Evolutionary conservation across 2,329 filamentous ascomycete genomes (phyloP), one percentile per base, ranked within the genome.

Genomic region (Dothiorella sarmentorum): DNA sequence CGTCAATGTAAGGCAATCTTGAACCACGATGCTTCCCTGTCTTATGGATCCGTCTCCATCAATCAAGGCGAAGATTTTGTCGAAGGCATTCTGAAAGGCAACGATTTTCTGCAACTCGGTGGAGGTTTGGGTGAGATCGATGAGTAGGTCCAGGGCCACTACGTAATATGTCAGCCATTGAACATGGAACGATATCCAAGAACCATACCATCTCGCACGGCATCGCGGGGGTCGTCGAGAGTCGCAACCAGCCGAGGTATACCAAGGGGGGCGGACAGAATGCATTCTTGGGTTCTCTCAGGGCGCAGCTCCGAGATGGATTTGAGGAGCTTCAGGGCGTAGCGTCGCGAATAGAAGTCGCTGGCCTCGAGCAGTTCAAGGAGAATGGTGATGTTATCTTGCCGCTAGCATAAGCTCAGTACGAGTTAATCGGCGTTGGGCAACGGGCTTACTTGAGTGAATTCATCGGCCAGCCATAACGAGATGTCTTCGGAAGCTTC

Each of bases 401-500:
- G 92, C 63, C 90, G 87, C 83, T 87, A 78, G 72, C 66, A 75
- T 77, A 72, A 74, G 73, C 77, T 85, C 78, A 84, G 80, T 72
- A 70, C 70, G 64, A 66, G 57, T 38, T 59, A 40, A 38, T 53
- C 63, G 62, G 62, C 44, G 59, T 35, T 51, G 59, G 6, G 56
- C n/a, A 52, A 44, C 15, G 59, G 40, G 69, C 75, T 64, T 78
- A 87, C 85, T 80, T 96, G 92, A 31, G 94, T 97, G 72, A 99
- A 99, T 74, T 97, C 93, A 75, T 99, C 94, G 56, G 94, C 94
- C 60, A 99, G 81, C 91, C 94, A 99, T 26, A 97, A 79, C 17
- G 89, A 89, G 66, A 99, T 95, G 75, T 99, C 94, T 64, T 97
- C 93, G 13, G 93, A 96, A 56, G 93, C 91, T 81, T 97, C 93